A percentile compares a stretch with the other conserved stretches of the same genome.
phyloP scores from a whole-genome alignment of 768 basidiomycete genomes.

The Paxillus rubicundulus region DNA sequence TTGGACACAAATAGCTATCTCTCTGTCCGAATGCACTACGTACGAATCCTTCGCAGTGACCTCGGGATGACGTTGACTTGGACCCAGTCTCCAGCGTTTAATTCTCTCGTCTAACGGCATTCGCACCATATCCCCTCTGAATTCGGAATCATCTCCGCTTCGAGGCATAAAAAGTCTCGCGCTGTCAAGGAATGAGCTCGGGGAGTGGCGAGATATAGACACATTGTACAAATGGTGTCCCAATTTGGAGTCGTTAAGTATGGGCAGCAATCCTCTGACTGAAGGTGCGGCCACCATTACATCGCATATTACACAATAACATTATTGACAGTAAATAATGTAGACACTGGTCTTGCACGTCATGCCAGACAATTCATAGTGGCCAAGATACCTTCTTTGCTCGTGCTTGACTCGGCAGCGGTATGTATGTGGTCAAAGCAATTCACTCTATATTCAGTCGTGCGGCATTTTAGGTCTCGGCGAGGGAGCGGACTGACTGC shows the following conservation, averaged over 20 bases:
- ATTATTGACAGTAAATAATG: constrained; percentile 1
- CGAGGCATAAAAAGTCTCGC: constrained; percentile 54
- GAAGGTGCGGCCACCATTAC: constrained; percentile 41
- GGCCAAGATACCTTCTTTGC: constrained; percentile 65
- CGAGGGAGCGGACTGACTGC: constrained; percentile 71
- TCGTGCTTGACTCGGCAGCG: constrained; percentile 57
- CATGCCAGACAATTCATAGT: constrained; percentile 59
- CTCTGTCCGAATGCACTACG: constrained; percentile 45
- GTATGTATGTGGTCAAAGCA: constrained; percentile 40
- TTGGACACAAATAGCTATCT: constrained; percentile 51
- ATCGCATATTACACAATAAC: not conserved
- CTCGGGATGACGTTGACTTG: constrained; percentile 6
- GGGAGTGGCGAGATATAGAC: constrained; percentile 63
- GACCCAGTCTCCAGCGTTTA: constrained; percentile 55
- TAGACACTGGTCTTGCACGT: constrained; percentile 38
- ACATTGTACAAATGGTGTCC: constrained; percentile 70
- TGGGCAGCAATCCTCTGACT: constrained; percentile 64
- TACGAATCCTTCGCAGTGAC: constrained; percentile 24
- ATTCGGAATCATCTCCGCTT: constrained; percentile 20
- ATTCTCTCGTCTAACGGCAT: constrained; percentile 66
- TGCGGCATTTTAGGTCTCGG: constrained; percentile 50
- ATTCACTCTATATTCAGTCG: constrained; percentile 10
- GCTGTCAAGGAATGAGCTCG: constrained; percentile 58
- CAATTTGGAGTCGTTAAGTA: constrained; percentile 53
- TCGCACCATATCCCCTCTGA: constrained; percentile 41